phyloP scores from a whole-genome alignment of 2,329 filamentous ascomycete species.

The Apiospora pterosperma region DNA sequence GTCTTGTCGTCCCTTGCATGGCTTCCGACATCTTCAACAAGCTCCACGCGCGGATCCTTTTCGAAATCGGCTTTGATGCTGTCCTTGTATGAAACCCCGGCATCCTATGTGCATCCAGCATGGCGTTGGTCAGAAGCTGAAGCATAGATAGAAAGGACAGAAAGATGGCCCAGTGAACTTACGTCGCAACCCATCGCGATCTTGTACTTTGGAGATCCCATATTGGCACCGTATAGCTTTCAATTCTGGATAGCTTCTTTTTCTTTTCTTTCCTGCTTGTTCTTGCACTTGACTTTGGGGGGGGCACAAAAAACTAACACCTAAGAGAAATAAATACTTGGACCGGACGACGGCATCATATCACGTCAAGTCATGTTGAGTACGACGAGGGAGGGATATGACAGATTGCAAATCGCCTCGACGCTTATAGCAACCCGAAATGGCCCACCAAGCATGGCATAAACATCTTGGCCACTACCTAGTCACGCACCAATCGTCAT shows the following conservation, averaged over 20 bases:
- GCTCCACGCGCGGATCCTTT: constrained; percentile 61
- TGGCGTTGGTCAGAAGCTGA: neutral
- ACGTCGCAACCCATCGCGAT: constrained; percentile 54
- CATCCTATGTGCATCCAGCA: constrained; percentile 45
- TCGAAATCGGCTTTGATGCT: constrained; percentile 72
- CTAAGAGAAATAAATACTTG: neutral
- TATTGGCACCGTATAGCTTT: constrained; percentile 19
- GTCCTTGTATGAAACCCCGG: constrained; percentile 75
- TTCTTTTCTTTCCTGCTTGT: neutral
- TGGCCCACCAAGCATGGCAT: neutral
- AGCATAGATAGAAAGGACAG: neutral
- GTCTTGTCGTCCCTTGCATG: constrained; percentile 66
- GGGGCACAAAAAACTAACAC: neutral
- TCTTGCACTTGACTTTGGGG: neutral
- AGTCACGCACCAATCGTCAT: neutral
- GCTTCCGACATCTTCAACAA: constrained; percentile 73
- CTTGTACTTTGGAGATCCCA: constrained; percentile 45
- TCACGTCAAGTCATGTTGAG: neutral
- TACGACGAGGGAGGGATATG: neutral
- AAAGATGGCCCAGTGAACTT: constrained; percentile 21
- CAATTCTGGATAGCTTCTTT: neutral
- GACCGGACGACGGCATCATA: neutral
- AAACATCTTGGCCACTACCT: neutral
- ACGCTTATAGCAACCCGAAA: neutral
- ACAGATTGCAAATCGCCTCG: neutral